Evolutionary conservation across 2,329 filamentous ascomycete species (phyloP), one percentile per base, ranked within the genome.

Genomic region (Aspergillus floridensis): DNA sequence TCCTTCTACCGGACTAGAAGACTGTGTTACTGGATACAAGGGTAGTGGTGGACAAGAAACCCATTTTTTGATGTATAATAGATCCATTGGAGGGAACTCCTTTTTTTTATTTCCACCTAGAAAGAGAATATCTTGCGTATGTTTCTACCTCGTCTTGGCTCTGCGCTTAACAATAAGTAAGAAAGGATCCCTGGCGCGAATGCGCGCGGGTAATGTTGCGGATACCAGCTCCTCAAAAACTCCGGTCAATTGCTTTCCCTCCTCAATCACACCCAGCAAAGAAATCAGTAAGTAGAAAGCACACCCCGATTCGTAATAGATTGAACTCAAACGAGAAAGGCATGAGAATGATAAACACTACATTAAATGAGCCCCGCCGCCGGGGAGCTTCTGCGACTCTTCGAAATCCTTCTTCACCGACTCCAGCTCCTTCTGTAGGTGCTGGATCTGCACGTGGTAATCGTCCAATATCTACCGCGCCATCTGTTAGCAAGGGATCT

Each of bases 401-500:
- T 81, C 79, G 59, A 84, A 86, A 62, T 88, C 86, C 65, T 82
- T 82, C 70, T 81, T 81, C 57, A 87, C 80, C 26, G 83, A 78
- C 49, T 79, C 80, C 59, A 88, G 70, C 76, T 87, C 85, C 70
- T 86, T 86, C 64, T 82, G 81, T 60, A 88, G 74, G 72, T 88
- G 85, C 64, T 81, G 75, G 56, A 82, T 77, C 65, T 82, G 80
- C 22, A 76, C 73, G 56, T 80, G 77, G 65, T 82, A 82, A 59
- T 81, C 78, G 61, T 81, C 79, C 56, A 82, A 71, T 61, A 81
- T 80, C 80, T 82, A 59, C 14, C 32, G 11, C 12, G 26, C 24
- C 38, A 12, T 41, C 16, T 21, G 57, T 70, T 60, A 68, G 63
- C 60, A 80, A 71, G 65, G 77, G 76, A 19, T 19, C n/a, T 49